Evolutionary conservation across 2,329 filamentous ascomycete species (phyloP).

Genomic region (Fusarium illudens): DNA sequence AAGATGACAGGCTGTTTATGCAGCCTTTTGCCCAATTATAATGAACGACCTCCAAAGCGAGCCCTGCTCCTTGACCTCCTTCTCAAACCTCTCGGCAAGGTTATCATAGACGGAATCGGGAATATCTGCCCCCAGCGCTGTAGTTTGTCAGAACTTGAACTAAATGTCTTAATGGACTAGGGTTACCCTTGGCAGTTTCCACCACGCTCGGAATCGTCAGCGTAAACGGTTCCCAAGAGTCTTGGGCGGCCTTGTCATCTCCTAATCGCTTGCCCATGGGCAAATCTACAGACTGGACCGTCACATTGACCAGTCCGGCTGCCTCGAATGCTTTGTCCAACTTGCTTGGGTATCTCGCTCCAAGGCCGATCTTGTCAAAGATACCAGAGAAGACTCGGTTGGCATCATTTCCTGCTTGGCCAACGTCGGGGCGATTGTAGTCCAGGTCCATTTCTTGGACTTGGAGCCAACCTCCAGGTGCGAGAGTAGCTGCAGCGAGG

Average conservation of each 20-base stretch:
- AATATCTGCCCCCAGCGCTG: slow-evolving; percentile 4
- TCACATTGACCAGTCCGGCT: neutral
- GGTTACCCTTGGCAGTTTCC: slow-evolving; percentile 6
- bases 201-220: slow-evolving; percentile 11
- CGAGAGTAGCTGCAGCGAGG: neutral
- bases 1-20: neutral
- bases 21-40: slow-evolving; percentile 1
- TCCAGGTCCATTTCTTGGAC: slow-evolving; percentile 21
- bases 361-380: slow-evolving; percentile 18
- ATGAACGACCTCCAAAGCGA: slow-evolving; percentile 5
- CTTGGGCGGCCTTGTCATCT: neutral
- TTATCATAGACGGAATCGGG: neutral
- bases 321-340: neutral
- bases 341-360: neutral
- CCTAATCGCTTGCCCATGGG: slow-evolving; percentile 12
- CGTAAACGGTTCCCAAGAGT: slow-evolving; percentile 7
- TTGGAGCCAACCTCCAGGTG: slow-evolving; percentile 16
- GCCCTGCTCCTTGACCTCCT: slow-evolving; percentile 7
- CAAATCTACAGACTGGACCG: neutral
- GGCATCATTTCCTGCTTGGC: slow-evolving; percentile 10
- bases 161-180: neutral
- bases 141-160: neutral
- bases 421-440: neutral
- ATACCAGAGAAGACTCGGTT: neutral
- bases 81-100: slow-evolving; percentile 14